phyloP scores from a whole-genome alignment of 192 early-diverging fungal genomes.

The Entomortierella beljakovae region DNA sequence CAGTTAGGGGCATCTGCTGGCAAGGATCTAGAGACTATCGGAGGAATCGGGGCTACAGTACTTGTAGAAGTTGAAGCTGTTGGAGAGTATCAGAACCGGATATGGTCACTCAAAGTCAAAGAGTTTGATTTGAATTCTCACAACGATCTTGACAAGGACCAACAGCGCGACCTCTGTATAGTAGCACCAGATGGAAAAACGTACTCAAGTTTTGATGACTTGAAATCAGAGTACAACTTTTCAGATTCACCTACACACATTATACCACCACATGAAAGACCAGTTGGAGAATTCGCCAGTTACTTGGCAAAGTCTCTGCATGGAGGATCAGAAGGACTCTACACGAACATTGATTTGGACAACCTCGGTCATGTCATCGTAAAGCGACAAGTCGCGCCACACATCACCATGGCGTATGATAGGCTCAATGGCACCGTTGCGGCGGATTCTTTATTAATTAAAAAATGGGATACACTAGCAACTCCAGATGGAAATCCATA shows the following conservation, averaged over 20 bases:
- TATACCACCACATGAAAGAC: neutral
- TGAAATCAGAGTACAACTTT: conserved; percentile 11
- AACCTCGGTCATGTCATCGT: conserved; percentile 20
- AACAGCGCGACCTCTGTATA: conserved; percentile 2
- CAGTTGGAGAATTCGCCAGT: neutral
- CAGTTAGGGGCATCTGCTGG: conserved; percentile 17
- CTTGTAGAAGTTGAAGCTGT: conserved; percentile 31
- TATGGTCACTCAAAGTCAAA: conserved; percentile 45
- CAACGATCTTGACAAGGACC: neutral
- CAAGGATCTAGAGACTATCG: conserved; percentile 21
- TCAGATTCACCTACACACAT: neutral
- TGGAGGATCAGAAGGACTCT: neutral
- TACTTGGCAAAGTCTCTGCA: neutral
- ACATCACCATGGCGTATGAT: conserved; percentile 45
- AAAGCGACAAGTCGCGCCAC: conserved; percentile 1
- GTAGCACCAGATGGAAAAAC: conserved; percentile 35
- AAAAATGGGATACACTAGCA: conserved; percentile 11
- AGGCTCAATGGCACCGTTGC: conserved; percentile 29
- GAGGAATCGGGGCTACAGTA: conserved; percentile 31
- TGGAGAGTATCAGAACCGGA: conserved; percentile 27
- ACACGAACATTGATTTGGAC: conserved; percentile 7
- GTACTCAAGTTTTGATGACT: conserved; percentile 10
- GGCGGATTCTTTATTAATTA: conserved; percentile 25
- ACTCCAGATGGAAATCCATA: neutral
- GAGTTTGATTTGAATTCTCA: conserved; percentile 4